Base-by-base conservation (phyloP, 2,329 filamentous ascomycete species). In the Fonsecaea monophora region DNA sequence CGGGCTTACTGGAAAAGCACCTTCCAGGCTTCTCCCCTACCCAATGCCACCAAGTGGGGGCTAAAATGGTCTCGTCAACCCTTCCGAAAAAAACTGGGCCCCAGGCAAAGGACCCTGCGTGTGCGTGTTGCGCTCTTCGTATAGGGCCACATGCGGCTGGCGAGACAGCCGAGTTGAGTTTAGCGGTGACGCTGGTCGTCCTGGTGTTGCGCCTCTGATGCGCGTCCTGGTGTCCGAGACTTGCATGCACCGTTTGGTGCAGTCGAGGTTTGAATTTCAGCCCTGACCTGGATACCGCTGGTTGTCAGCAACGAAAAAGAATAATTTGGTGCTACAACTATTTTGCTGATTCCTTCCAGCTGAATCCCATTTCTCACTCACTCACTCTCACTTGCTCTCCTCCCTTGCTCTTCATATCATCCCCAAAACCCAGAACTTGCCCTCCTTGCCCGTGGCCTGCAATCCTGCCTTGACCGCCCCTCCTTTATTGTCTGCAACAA, bases 401-500 rank as follows among this genome's bases (percentile, higher is more conserved):
- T n/a, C 25, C n/a, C 30, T 40, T 53, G 25, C 34, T 38, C 34
- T 61, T 30, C 35, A 50, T 18, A 60, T 18, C 32, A 25, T 25
- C 25, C 38, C 35, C n/a, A 18, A 32, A 38, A 35, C 30, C n/a
- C 32, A 15, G 12, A 10, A 13, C 30, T 13, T 35, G 30, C 32
- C 18, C 10, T 50, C 40, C 3, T 35, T 37, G 38, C 53, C 10
- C 25, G 25, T 25, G 25, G 25, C 25, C 25, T 12, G 21, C 48
- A 59, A 53, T 30, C 53, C 32, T 55, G 38, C 63, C 55, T 53
- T 45, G 30, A 13, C 63, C 45, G 60, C 54, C 64, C 42, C 61
- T 66, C 59, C 60, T 63, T 66, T 63, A 58, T 60, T 62, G 42
- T 65, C 40, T 62, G 35, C 50, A 32, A 65, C 55, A 50, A 34